Conservation (phyloP, 1,284 basidiomycete genomes). For the Ceratorhiza oryzae-sativae region DNA sequence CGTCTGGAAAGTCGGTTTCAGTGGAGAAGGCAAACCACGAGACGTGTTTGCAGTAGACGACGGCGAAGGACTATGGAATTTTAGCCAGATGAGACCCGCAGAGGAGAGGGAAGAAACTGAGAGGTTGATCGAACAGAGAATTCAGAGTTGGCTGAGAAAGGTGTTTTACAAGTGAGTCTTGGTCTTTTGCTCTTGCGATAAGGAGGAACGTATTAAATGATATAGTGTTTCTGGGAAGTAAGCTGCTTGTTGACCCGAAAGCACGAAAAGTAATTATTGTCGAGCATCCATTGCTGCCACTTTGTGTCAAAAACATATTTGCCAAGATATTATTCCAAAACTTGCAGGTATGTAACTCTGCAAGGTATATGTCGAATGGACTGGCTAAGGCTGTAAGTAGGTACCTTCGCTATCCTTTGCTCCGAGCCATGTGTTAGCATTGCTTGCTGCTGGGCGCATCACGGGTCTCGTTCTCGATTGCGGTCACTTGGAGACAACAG, state of each 20-base stretch:
- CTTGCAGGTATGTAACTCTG: constrained; percentile 67
- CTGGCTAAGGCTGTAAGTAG: constrained; percentile 53
- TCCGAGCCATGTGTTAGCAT: constrained; percentile 81
- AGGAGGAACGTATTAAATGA: constrained; percentile 80
- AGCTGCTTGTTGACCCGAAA: constrained; percentile 88
- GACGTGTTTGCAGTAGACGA: constrained; percentile 66
- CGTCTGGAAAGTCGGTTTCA: constrained; percentile 89
- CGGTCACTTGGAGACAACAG: constrained; percentile 88
- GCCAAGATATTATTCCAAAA: constrained; percentile 90
- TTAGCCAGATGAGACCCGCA: constrained; percentile 58
- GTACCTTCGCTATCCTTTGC: constrained; percentile 93
- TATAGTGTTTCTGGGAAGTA: constrained; percentile 32
- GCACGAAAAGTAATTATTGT: constrained; percentile 91
- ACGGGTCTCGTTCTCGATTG: constrained; percentile 93
- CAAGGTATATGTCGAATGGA: not conserved
- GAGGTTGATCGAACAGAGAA: constrained; percentile 67
- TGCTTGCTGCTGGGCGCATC: constrained; percentile 85
- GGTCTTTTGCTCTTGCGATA: constrained; percentile 88
- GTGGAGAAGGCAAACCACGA: constrained; percentile 83
- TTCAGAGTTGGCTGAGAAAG: constrained; percentile 73
- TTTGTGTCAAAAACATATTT: constrained; percentile 86
- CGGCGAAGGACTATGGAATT: constrained; percentile 44
- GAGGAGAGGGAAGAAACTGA: constrained; percentile 74
- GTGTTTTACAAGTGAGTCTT: constrained; percentile 89
- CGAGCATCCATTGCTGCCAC: constrained; percentile 87